Conservation (phyloP, 495 filamentous ascomycete species). For the Chaetomium tenue region DNA sequence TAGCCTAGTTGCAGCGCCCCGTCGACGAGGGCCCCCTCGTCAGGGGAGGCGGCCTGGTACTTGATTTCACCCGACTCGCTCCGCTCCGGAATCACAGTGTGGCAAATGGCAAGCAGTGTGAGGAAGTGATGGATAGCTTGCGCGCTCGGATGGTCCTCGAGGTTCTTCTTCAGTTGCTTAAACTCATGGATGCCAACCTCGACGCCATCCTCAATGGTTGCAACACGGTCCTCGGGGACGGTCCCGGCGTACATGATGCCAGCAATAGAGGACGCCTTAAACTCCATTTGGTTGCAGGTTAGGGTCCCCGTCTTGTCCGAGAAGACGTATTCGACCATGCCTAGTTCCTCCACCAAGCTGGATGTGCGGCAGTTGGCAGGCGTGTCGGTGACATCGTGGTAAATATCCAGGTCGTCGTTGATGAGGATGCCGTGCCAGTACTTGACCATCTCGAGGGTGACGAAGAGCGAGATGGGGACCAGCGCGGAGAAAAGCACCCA, state of each 20-base stretch:
- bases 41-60: conserved; percentile 96
- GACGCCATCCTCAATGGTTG: conserved; percentile 68
- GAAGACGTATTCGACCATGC: conserved; percentile 98
- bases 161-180: conserved; percentile 69
- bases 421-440: conserved; percentile 97
- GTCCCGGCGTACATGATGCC: conserved; percentile 94
- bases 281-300: conserved; percentile 99
- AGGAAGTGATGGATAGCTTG: conserved; percentile 86
- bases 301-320: conserved; percentile 99
- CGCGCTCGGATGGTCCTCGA: conserved; percentile 63
- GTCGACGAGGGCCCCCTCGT: conserved; percentile 94
- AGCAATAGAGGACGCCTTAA: conserved; percentile 87
- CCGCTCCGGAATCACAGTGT: conserved; percentile 95
- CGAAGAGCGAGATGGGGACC: conserved; percentile 96
- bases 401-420: conserved; percentile 96
- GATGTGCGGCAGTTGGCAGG: conserved; percentile 95
- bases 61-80: conserved; percentile 78
- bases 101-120: conserved; percentile 82
- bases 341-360: conserved; percentile 93
- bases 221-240: conserved; percentile 85
- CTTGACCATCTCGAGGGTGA: conserved; percentile 97
- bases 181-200: conserved; percentile 88
- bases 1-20: conserved; percentile 85
- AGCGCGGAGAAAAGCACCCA: conserved; percentile 98
- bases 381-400: conserved; percentile 93